Evolutionary conservation across 495 filamentous ascomycete genomes (phyloP).

Genomic region (Endocarpon pusillum): DNA sequence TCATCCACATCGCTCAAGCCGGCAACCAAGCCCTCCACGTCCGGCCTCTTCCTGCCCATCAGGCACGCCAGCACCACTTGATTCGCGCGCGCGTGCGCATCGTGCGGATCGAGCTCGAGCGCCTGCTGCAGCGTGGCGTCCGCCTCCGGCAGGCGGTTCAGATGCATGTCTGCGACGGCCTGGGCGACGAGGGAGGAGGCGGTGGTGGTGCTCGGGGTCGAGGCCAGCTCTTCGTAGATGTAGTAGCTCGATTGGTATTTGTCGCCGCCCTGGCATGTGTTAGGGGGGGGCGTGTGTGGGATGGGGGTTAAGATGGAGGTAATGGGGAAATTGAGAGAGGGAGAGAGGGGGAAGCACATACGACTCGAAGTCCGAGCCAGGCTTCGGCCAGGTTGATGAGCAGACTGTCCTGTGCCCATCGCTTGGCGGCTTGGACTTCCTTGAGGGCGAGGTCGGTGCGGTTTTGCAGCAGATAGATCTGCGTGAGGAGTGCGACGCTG

Average conservation of each 20-base stretch:
- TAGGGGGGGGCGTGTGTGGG: slow-evolving; percentile 1
- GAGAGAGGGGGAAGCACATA: slow-evolving; percentile 26
- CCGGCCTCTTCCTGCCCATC: slow-evolving; percentile 47
- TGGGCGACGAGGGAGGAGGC: slow-evolving; percentile 58
- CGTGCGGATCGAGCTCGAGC: slow-evolving; percentile 49
- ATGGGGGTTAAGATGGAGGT: background rate
- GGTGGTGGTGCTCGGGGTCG: slow-evolving; percentile 53
- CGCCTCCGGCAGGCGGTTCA: slow-evolving; percentile 77
- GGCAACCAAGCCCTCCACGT: slow-evolving; percentile 38
- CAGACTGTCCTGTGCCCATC: slow-evolving; percentile 90
- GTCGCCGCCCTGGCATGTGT: slow-evolving; percentile 55
- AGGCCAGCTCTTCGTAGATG: slow-evolving; percentile 92
- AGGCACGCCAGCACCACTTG: slow-evolving; percentile 60
- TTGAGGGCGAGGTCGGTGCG: slow-evolving; percentile 76
- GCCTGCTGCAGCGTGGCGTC: slow-evolving; percentile 72
- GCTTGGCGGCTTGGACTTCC: slow-evolving; percentile 73
- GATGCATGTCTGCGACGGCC: slow-evolving; percentile 80
- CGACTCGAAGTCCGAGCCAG: slow-evolving; percentile 80
- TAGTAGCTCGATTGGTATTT: slow-evolving; percentile 96
- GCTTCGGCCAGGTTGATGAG: slow-evolving; percentile 89
- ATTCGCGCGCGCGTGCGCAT: slow-evolving; percentile 65
- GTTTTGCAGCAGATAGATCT: slow-evolving; percentile 86
- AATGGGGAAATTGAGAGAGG: background rate
- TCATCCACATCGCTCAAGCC: slow-evolving; percentile 37
- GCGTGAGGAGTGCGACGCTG: slow-evolving; percentile 58